Conservation (phyloP, 306 rosid species). For the Argentina anserina region DNA sequence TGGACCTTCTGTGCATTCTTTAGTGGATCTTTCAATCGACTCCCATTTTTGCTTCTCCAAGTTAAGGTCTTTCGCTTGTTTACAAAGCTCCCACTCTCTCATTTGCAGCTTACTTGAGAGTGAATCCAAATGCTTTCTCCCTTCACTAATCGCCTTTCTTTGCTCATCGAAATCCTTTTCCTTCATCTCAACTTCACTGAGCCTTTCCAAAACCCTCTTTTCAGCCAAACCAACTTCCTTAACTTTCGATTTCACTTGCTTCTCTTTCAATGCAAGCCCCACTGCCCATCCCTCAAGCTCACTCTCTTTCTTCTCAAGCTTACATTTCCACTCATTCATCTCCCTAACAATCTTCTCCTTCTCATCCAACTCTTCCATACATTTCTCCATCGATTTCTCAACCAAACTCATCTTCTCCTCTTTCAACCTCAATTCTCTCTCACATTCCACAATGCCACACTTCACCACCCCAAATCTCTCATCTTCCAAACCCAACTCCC, state of each 20-base stretch:
- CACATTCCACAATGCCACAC: not conserved
- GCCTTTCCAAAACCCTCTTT: conserved; percentile 3
- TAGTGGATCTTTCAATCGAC: not conserved
- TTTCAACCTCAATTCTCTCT: not conserved
- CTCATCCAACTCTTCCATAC: not conserved
- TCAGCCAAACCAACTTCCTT: not conserved
- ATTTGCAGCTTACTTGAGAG: conserved; percentile 18
- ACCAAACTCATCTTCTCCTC: not conserved
- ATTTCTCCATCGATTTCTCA: not conserved
- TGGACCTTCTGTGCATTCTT: not conserved
- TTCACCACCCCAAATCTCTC: not conserved
- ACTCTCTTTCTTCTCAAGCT: not conserved
- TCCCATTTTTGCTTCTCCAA: conserved; percentile 13
- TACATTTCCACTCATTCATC: not conserved
- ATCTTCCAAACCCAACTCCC: not conserved
- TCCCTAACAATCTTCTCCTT: not conserved
- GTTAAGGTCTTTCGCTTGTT: conserved; percentile 18
- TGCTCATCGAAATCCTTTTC: not conserved
- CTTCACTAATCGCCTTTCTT: conserved; percentile 6
- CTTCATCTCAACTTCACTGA: conserved; percentile 1
- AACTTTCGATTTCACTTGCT: not conserved
- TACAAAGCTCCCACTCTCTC: conserved; percentile 18
- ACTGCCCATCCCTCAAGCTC: not conserved
- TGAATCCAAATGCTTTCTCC: not conserved
- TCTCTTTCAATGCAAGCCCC: not conserved